These are phyloP conservation scores for Asterophora lycoperdoides DNA, from an alignment of 768 basidiomycete species.

Conservation along the genomic window DNA sequence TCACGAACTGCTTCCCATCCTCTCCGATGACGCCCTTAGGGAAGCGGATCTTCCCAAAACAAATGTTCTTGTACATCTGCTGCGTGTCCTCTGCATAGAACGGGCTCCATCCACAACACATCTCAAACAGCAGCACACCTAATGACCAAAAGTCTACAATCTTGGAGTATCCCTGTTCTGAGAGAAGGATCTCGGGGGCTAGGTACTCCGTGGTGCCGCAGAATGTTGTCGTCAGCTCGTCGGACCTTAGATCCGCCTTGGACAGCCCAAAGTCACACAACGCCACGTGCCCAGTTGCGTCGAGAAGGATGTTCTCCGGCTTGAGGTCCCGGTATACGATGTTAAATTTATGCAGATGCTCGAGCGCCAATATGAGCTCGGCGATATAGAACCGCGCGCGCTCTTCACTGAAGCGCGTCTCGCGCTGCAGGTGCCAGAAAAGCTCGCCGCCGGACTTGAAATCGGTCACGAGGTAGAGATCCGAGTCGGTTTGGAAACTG, in stretches of 20 bases:
- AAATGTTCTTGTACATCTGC: slow-evolving; percentile 99
- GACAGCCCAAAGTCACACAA: slow-evolving; percentile 98
- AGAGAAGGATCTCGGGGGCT: slow-evolving; percentile 96
- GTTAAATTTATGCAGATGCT: slow-evolving; percentile 96
- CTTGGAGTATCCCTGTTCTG: slow-evolving; percentile 97
- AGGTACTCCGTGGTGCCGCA: slow-evolving; percentile 99
- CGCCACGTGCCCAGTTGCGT: slow-evolving; percentile 97
- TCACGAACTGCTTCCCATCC: slow-evolving; percentile 98
- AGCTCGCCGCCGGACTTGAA: slow-evolving; percentile 98
- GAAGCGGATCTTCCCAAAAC: slow-evolving; percentile 98
- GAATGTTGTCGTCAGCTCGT: slow-evolving; percentile 98
- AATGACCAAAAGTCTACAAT: slow-evolving; percentile 98
- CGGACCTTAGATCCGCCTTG: slow-evolving; percentile 88
- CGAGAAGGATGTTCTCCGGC: slow-evolving; percentile 97
- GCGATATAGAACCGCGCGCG: slow-evolving; percentile 95
- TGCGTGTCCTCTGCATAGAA: slow-evolving; percentile 99
- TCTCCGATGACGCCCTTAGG: slow-evolving; percentile 96
- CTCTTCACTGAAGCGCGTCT: slow-evolving; percentile 91
- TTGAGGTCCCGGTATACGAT: slow-evolving; percentile 97
- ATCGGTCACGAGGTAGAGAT: slow-evolving; percentile 95
- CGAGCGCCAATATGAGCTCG: slow-evolving; percentile 90
- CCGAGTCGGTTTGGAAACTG: slow-evolving; percentile 93
- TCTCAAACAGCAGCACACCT: slow-evolving; percentile 95
- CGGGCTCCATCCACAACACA: slow-evolving; percentile 99
- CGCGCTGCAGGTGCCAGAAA: slow-evolving; percentile 97